These are phyloP conservation scores for Radiomyces spectabilis DNA, from an alignment of 192 early-diverging fungal genomes.

Conservation along the genomic window DNA sequence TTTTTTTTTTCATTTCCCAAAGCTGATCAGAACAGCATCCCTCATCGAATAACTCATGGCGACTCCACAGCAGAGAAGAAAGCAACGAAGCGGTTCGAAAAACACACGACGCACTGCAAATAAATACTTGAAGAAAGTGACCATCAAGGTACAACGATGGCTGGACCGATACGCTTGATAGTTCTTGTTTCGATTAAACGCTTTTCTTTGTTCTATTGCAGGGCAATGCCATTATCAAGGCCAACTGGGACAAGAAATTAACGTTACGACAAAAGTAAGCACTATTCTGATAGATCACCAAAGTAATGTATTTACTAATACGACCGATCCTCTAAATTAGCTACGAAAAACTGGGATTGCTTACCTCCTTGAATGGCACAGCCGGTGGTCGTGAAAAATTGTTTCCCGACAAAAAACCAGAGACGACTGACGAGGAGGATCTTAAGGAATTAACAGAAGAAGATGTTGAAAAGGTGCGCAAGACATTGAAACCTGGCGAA, in stretches of 20 bases:
- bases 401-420: slow-evolving; percentile 13
- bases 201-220: neutral
- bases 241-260: slow-evolving; percentile 60
- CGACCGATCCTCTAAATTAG: slow-evolving; percentile 11
- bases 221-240: slow-evolving; percentile 53
- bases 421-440: slow-evolving; percentile 8
- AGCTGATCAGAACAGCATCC: too few species aligned
- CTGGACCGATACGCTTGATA: neutral
- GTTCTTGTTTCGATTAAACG: neutral
- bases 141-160: slow-evolving; percentile 33
- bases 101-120: slow-evolving; percentile 55
- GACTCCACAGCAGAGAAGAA: slow-evolving; percentile 58
- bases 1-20: too few species aligned
- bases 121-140: slow-evolving; percentile 51
- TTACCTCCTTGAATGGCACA: slow-evolving; percentile 57
- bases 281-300: neutral
- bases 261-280: slow-evolving; percentile 65
- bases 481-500: slow-evolving; percentile 51
- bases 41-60: too few species aligned
- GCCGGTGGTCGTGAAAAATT: slow-evolving; percentile 46
- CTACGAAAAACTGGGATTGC: slow-evolving; percentile 64
- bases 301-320: neutral
- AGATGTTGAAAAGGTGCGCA: slow-evolving; percentile 47
- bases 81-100: slow-evolving; percentile 55
- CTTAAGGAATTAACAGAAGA: slow-evolving; percentile 40